Base-by-base conservation (phyloP, 257 asterid genomes). In the Penstemon eatonii region DNA sequence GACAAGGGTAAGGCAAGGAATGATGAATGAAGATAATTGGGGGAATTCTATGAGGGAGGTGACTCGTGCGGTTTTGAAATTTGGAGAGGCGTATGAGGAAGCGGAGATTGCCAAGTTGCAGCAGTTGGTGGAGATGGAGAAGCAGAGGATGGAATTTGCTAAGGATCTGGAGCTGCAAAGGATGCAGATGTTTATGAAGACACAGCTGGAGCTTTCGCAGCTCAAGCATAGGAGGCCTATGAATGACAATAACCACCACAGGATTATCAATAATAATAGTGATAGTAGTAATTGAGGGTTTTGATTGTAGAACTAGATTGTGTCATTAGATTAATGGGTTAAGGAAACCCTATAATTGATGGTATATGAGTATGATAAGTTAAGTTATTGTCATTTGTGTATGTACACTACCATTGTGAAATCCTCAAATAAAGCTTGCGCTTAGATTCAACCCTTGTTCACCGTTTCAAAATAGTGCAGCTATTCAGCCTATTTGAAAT, bases 11-110 rank as follows among this genome's bases (percentile, higher is more conserved):
- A 50, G 71, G 67, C 68, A 42, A 3, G 76, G 50, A 50, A 55
- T 56, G 75, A 45, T 55, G 63, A 71, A 64, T 44, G 75, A 67
- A n/a, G 59, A 47, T 33, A 51, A 70, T 33, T 81, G 89, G 88
- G 83, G 82, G 65, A 81, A 74, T 67, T 83, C 91, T 0, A 78
- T 86, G 80, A 71, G 70, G 81, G 95, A 88, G 59, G 60, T 92
- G 64, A 82, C 90, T 3, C 71, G 72, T 64, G 92, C 97, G 1
- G 84, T 92, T 45, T 53, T 86, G 71, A 86, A 78, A 74, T 10
- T 69, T 12, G 75, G 63, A 13, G 44, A 81, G 70, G 80, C 81
- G 0, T 84, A 81, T 18, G 86, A 81, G 73, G 76, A 75, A 44
- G 76, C 83, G 1, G 89, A 84, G 70, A 81, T 67, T 8, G 72